These are phyloP conservation scores for Alternaria triticina DNA, from an alignment of 2,329 filamentous ascomycete genomes.

Conservation along the genomic window DNA sequence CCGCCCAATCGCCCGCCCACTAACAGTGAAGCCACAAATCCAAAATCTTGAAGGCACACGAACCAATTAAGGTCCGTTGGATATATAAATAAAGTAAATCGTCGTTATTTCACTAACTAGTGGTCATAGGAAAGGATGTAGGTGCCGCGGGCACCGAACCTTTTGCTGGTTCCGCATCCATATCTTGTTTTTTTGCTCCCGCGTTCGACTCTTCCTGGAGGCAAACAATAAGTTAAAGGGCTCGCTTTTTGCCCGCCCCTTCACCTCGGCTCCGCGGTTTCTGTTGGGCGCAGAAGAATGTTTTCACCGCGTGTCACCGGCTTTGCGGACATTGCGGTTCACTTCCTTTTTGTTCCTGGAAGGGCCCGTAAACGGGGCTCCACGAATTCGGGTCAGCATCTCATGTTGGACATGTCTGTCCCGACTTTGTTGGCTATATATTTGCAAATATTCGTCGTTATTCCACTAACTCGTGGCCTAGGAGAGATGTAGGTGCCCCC, in stretches of 20 bases:
- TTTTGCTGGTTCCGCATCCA: neutral
- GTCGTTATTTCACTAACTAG: neutral
- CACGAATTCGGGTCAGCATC: neutral
- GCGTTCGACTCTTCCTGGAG: neutral
- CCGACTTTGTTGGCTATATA: neutral
- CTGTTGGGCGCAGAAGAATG: neutral
- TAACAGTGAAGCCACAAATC: neutral
- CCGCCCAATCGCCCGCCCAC: neutral
- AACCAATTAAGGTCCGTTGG: neutral
- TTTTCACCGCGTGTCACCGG: too few species aligned
- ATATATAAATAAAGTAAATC: neutral
- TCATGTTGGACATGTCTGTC: neutral
- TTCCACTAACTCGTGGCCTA: neutral
- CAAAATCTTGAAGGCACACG: neutral
- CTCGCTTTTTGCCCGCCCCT: neutral
- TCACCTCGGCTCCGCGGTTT: too few species aligned
- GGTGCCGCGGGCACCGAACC: neutral
- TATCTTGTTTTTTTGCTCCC: neutral
- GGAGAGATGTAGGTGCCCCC: constrained; percentile 1
- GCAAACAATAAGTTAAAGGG: neutral
- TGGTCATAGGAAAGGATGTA: neutral
- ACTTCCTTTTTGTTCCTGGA: neutral
- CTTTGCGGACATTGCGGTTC: neutral
- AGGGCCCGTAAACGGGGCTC: neutral
- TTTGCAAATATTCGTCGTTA: neutral